Evolutionary conservation across 208 protist genomes (phyloP).

Genomic region (Jaenimonas drosophilae): DNA sequence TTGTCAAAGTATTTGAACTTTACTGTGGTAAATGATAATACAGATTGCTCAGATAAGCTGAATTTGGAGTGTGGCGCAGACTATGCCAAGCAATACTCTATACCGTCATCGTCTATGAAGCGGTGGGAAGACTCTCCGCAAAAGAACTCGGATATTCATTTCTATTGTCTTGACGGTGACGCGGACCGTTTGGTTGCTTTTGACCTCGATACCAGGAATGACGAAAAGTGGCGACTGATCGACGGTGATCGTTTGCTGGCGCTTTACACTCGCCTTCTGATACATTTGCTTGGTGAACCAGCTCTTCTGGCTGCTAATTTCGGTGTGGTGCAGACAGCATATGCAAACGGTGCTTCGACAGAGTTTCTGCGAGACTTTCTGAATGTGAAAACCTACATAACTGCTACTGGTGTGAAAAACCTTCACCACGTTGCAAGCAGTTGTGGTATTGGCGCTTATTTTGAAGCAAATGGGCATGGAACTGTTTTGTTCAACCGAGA

Average conservation of each 20-base stretch:
- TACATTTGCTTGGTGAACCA: constrained; percentile 28
- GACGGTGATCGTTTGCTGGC: constrained; percentile 79
- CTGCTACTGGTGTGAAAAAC: constrained; percentile 92
- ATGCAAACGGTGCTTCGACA: constrained; percentile 92
- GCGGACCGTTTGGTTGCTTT: constrained; percentile 89
- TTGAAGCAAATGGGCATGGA: constrained; percentile 96
- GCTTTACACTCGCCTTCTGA: constrained; percentile 54
- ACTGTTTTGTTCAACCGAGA: constrained; percentile 78
- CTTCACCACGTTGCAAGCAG: constrained; percentile 85
- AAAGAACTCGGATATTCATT: constrained; percentile 23
- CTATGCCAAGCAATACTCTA: constrained; percentile 59
- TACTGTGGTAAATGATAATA: constrained; percentile 30
- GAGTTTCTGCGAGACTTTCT: constrained; percentile 57
- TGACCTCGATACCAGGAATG: constrained; percentile 6
- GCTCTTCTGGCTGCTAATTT: constrained; percentile 31
- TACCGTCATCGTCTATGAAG: constrained; percentile 27
- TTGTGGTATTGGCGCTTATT: constrained; percentile 92
- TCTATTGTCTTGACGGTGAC: constrained; percentile 92
- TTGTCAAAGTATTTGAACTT: constrained; percentile 31
- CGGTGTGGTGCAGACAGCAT: constrained; percentile 92
- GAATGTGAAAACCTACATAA: constrained; percentile 29
- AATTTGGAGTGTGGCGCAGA: constrained; percentile 90
- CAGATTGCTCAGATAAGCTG: constrained; percentile 18
- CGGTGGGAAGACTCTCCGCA: constrained; percentile 5
- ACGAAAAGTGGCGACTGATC: constrained; percentile 30